Percentiles rank a stretch among this genome's conserved stretches.
Evolutionary conservation across 768 basidiomycete genomes (phyloP).

Genomic region (Boletus sensibilis): DNA sequence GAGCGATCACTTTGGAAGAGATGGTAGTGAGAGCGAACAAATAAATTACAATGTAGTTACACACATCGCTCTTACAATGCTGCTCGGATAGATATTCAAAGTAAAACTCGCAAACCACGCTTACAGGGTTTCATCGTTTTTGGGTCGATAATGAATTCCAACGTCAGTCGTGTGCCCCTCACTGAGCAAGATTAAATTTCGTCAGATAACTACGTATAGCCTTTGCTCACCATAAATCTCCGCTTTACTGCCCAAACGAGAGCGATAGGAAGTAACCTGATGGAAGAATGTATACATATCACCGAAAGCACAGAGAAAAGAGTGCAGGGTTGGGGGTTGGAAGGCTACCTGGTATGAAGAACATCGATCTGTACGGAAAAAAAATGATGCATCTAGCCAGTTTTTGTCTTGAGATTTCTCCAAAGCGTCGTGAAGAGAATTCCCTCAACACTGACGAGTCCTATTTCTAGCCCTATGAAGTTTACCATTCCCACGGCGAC

Average conservation of each 20-base stretch:
- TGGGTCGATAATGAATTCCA: too few relatives aligned
- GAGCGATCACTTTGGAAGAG: conserved; percentile 82
- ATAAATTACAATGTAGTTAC: conserved; percentile 5
- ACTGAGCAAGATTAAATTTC: too few relatives aligned
- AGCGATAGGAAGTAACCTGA: too few relatives aligned
- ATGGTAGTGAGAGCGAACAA: conserved; percentile 71
- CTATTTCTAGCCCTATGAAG: conserved; percentile 60
- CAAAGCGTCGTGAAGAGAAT: conserved; percentile 31
- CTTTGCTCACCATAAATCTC: too few relatives aligned
- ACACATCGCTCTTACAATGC: not conserved
- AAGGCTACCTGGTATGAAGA: not conserved
- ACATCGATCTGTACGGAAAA: not conserved
- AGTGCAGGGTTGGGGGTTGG: not conserved
- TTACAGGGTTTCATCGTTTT: too few relatives aligned
- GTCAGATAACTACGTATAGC: too few relatives aligned
- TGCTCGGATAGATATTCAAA: too few relatives aligned
- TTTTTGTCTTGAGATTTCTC: too few relatives aligned
- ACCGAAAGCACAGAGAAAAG: not conserved
- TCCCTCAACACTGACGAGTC: conserved; percentile 55
- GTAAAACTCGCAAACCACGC: too few relatives aligned
- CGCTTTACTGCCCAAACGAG: too few relatives aligned
- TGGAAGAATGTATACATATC: not conserved
- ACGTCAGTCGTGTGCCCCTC: too few relatives aligned
- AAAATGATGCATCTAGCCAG: too few relatives aligned
- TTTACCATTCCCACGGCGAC: conserved; percentile 51